Evolutionary conservation across 192 early-diverging fungal species (phyloP), one percentile per base, ranked within the genome.

Genomic region (Allomyces macrogynus): DNA sequence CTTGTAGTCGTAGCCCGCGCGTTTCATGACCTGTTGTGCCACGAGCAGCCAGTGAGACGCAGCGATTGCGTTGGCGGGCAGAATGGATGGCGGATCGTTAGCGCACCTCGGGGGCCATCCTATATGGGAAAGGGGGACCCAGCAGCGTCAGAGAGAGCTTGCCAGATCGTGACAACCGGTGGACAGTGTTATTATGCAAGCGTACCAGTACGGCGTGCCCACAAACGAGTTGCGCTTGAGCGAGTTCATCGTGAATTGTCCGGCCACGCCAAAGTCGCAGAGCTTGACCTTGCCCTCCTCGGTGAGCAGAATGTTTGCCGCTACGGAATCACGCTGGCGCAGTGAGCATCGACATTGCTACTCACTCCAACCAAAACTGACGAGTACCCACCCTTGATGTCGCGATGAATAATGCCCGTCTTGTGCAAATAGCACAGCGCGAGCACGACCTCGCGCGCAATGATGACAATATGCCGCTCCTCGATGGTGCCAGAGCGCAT

Each of bases 231-330:
- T 89, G 23, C 87, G 79, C 70, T 87, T 85, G 32, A 83, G 42
- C 23, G 79, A 80, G 44, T 82, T 81, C 69, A 85, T 78, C 40
- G 84, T 78, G 70, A 93, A 75, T 72, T 95, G 86, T 24, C 91
- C 91, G 20, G 89, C 90, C 0, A 97, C 92, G 62, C 94, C 94
- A 79, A 97, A 97, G 72, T 97, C 94, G 76, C 89, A 91, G 27
- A 97, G 75, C 75, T 95, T 97, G 43, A 97, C 86, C 65, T 95
- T 81, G 65, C 94, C 94, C 65, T 78, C 70, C 23, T 73, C 72
- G 73, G 94, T 94, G 26, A 91, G 81, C 43, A 97, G 73, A 10
- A 97, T 84, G 71, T 97, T 97, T 5, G 49, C 49, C 12, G 49
- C 49, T 57, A n/a, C 32, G 32, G 7, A 8, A 40, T 7, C 0